A percentile compares a stretch with the other conserved stretches of the same genome.
Conservation (phyloP, 208 protist species). For the Leptomonas pyrrhocoris region DNA sequence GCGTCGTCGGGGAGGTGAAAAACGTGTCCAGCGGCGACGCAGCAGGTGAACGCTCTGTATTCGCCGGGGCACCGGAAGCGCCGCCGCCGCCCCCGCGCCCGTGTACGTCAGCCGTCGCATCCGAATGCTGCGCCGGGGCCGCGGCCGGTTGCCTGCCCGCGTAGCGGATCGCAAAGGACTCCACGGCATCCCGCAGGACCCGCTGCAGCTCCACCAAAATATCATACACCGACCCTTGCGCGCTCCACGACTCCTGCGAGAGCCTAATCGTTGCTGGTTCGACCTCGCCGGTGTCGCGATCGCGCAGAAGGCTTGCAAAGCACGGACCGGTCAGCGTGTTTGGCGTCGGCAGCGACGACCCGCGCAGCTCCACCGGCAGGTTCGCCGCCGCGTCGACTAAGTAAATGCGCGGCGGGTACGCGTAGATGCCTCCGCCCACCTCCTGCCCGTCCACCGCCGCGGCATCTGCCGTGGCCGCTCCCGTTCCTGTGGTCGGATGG, state of each 20-base stretch:
- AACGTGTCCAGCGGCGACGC: conserved; percentile 35
- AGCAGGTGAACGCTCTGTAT: neutral
- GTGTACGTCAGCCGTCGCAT: neutral
- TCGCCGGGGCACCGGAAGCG: neutral
- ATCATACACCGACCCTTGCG: conserved; percentile 36
- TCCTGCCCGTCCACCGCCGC: conserved; percentile 3
- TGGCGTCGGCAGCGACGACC: neutral
- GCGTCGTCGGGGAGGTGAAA: conserved; percentile 11
- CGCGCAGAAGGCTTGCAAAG: conserved; percentile 27
- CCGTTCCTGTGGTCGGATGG: neutral
- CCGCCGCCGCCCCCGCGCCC: neutral
- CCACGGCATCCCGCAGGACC: conserved; percentile 18
- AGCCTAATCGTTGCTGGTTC: conserved; percentile 19
- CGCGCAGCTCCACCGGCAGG: neutral
- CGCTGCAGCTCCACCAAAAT: conserved; percentile 36
- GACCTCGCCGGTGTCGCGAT: conserved; percentile 30
- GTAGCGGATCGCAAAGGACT: conserved; percentile 30
- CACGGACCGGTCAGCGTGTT: conserved; percentile 24
- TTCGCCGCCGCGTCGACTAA: conserved; percentile 31
- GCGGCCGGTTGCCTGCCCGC: neutral
- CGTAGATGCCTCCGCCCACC: conserved; percentile 24
- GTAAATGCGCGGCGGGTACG: conserved; percentile 34
- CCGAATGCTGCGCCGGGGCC: neutral
- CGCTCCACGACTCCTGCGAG: conserved; percentile 29
- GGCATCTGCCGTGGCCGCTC: neutral